Percentiles rank a stretch among this genome's conserved stretches.
These are phyloP conservation scores for Turritis glabra DNA, from an alignment of 345 rosid genomes.

Conservation along the genomic window DNA sequence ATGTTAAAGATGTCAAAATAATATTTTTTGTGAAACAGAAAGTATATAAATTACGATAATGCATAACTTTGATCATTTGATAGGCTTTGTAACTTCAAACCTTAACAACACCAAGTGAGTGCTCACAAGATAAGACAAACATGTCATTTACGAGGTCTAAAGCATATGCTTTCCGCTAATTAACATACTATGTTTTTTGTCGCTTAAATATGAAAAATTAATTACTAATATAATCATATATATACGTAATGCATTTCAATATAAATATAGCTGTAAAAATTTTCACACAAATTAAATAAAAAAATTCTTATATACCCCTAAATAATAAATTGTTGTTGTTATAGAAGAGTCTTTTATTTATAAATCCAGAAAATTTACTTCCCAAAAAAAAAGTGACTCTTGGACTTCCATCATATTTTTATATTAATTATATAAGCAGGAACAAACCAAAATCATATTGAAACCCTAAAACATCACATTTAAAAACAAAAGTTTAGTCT, in stretches of 20 bases:
- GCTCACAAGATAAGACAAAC: constrained; percentile 19
- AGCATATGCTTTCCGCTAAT: background rate
- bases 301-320: background rate
- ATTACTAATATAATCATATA: background rate
- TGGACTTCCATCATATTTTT: background rate
- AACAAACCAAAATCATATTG: background rate
- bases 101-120: constrained; percentile 24
- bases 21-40: too few relatives aligned
- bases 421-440: background rate
- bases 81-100: background rate
- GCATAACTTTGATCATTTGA: background rate
- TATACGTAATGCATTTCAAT: background rate
- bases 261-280: background rate
- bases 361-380: too few relatives aligned
- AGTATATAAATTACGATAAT: too few relatives aligned
- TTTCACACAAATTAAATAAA: background rate
- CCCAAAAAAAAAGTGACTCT: background rate
- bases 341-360: too few relatives aligned
- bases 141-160: constrained; percentile 15
- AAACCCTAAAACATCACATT: too few relatives aligned
- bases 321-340: background rate
- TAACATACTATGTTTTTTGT: background rate
- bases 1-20: too few relatives aligned
- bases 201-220: background rate
- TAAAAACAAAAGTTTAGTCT: background rate